Evolutionary conservation across 768 basidiomycete genomes (phyloP).

Genomic region (Xerocomellus amylosporus): DNA sequence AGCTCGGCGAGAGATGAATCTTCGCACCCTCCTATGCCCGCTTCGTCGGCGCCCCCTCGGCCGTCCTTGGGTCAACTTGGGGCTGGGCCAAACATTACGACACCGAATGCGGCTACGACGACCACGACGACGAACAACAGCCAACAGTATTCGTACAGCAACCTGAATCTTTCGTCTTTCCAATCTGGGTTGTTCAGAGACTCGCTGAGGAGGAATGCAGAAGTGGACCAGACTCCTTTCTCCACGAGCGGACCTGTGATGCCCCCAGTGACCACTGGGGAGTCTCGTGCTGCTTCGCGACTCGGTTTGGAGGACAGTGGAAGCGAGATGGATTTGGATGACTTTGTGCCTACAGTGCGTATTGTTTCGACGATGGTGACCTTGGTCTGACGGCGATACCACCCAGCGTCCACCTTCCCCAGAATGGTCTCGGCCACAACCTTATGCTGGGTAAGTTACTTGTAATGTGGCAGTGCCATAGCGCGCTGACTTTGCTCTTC

Average conservation of each 20-base stretch:
- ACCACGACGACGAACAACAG: constrained; percentile 7
- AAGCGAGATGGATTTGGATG: constrained; percentile 29
- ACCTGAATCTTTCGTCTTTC: constrained; percentile 30
- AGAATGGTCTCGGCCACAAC: constrained; percentile 25
- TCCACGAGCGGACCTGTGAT: constrained; percentile 7
- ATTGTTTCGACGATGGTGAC: neutral
- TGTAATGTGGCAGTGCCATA: neutral
- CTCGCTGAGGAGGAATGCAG: constrained; percentile 29
- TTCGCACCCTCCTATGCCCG: neutral
- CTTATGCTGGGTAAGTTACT: constrained; percentile 25
- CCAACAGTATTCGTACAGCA: constrained; percentile 29
- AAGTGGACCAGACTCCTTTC: constrained; percentile 20
- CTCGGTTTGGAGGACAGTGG: constrained; percentile 24
- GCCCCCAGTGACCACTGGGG: constrained; percentile 1
- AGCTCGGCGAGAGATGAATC: constrained; percentile 20
- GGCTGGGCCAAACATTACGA: neutral
- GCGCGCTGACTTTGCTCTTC: constrained; percentile 1
- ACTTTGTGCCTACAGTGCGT: constrained; percentile 15
- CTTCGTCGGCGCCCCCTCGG: constrained; percentile 1
- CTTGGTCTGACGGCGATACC: constrained; percentile 1
- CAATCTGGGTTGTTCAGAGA: constrained; percentile 34
- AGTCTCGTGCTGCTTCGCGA: constrained; percentile 13
- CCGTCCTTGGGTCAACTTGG: constrained; percentile 9
- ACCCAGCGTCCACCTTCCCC: constrained; percentile 26
- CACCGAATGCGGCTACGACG: neutral